Conservation (phyloP, 306 rosid species). For the Cucumis hystrix region DNA sequence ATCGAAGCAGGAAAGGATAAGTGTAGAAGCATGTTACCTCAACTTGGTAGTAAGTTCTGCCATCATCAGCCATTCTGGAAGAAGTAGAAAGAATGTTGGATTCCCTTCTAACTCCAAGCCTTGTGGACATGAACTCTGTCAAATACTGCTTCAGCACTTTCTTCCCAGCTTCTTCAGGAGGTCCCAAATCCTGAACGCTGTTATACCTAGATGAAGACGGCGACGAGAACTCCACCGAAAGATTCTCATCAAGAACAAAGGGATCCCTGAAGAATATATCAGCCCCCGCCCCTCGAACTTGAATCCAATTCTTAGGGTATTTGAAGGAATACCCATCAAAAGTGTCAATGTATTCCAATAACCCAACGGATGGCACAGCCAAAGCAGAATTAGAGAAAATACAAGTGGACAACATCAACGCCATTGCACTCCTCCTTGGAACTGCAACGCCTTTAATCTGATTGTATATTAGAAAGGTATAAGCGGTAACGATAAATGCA, state of each 20-base stretch:
- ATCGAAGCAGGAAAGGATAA: background rate
- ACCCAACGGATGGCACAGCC: constrained; percentile 31
- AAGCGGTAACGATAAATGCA: background rate
- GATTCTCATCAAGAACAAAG: constrained; percentile 78
- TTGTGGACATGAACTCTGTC: constrained; percentile 87
- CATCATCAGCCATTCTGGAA: constrained; percentile 74
- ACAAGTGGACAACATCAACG: constrained; percentile 52
- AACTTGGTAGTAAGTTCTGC: constrained; percentile 69
- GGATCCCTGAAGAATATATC: constrained; percentile 95
- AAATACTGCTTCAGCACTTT: constrained; percentile 67
- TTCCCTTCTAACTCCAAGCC: constrained; percentile 80
- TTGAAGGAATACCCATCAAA: constrained; percentile 85
- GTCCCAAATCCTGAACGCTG: constrained; percentile 73
- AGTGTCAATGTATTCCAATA: constrained; percentile 64
- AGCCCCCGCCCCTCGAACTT: constrained; percentile 86
- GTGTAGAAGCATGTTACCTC: constrained; percentile 33
- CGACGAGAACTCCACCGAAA: constrained; percentile 71
- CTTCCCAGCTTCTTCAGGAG: constrained; percentile 71
- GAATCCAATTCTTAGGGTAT: constrained; percentile 83
- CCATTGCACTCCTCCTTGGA: constrained; percentile 71
- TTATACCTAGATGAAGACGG: constrained; percentile 85
- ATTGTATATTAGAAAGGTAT: constrained; percentile 47
- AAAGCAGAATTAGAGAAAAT: constrained; percentile 35
- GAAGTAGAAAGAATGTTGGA: constrained; percentile 61
- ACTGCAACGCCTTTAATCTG: constrained; percentile 91